Conservation (phyloP, 208 protist genomes). For the Trypanosoma lewisi region DNA sequence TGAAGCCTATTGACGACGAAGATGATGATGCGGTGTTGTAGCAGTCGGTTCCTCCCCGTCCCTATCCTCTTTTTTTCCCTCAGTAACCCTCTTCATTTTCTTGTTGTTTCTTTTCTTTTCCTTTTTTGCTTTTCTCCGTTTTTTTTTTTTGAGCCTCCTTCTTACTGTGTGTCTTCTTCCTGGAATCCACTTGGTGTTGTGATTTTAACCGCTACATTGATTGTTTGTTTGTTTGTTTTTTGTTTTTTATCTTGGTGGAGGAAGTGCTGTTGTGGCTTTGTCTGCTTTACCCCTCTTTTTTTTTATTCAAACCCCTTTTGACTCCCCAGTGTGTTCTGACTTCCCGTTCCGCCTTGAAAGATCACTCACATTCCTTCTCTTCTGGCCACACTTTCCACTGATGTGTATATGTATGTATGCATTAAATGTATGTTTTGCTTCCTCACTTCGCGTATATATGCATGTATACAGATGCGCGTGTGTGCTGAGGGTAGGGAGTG, state of each 20-base stretch:
- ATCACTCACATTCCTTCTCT: too few species aligned
- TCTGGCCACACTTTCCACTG: too few species aligned
- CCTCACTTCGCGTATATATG: background rate
- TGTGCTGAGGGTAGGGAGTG: background rate
- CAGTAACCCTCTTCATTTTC: slow-evolving; percentile 9
- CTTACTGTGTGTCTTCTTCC: background rate
- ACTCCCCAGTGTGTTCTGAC: too few species aligned
- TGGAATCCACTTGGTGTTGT: background rate
- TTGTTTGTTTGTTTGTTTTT: too few species aligned
- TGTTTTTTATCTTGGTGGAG: too few species aligned
- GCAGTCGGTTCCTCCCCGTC: slow-evolving; percentile 11
- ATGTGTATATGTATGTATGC: slow-evolving; percentile 9
- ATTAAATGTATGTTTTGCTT: background rate
- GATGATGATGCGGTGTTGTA: too few species aligned
- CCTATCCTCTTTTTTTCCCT: slow-evolving; percentile 27
- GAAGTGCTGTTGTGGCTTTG: too few species aligned
- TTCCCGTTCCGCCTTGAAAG: too few species aligned
- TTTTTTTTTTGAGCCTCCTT: slow-evolving; percentile 15
- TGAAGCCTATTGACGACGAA: too few species aligned
- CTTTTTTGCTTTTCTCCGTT: slow-evolving; percentile 3
- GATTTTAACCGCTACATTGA: too few species aligned
- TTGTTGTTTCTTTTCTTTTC: slow-evolving; percentile 15
- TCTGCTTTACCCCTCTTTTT: too few species aligned
- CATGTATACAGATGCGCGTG: background rate
- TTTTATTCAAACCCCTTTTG: too few species aligned